Evolutionary conservation across 495 filamentous ascomycete species (phyloP), one percentile per base, ranked within the genome.

Genomic region (Podospora pseudopauciseta): DNA sequence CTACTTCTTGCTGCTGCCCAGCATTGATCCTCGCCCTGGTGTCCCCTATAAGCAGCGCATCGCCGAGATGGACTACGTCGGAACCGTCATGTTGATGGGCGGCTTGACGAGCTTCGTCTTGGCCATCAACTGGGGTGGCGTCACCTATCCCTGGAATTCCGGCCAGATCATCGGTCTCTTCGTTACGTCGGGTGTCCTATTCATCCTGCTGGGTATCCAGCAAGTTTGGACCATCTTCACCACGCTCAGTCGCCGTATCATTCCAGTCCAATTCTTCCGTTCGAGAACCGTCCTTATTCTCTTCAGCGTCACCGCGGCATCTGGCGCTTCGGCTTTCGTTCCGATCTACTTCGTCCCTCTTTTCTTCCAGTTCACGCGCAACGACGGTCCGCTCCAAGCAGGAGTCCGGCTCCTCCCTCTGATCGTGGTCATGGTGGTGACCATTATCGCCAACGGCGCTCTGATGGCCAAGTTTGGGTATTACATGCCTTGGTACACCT

Each of bases 381-480:
- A 74, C 19, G 86, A 88, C 67, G 71, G 71, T 0, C 80, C 84
- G 7, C 68, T 88, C 5, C 66, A 75, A 55, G 77, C 87, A 1
- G 86, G 80, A 2, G 86, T 89, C 0, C 81, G 84, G 11, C 77
- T 90, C 3, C 80, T 91, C 2, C 88, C 89, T 5, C 86, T 86
- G 65, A 80, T 89, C 59, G 55, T 80, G 57, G 59, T 87, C 4
- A 70, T 84, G 60, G 80, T 87, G 28, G 74, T 80, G 66, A 71
- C 75, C 44, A 77, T 76, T 55, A 71, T 88, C 16, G 55, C 74
- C 53, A 83, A 84, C 60, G 88, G 89, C 30, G 75, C 73, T 6
- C 64, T 87, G 27, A 81, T 91, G 72, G 71, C 77, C 1, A 79
- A 77, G 30, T 68, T 77, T 9, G 81, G 83, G 1, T 83, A 83